These are phyloP conservation scores for Aspergillus eucalypticola DNA, from an alignment of 2,329 filamentous ascomycete genomes.

Conservation along the genomic window DNA sequence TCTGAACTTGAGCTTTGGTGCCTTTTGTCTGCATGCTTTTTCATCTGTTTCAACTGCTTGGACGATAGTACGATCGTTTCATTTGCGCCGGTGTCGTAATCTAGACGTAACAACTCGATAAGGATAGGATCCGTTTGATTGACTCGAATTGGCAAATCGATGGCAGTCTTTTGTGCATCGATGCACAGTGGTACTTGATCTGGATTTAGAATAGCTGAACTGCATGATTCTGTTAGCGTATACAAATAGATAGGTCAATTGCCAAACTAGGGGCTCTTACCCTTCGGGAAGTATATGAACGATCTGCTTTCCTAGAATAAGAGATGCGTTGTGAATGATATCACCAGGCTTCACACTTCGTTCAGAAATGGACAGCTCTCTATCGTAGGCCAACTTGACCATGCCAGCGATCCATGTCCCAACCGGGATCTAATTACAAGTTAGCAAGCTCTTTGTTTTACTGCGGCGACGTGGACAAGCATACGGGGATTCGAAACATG, in stretches of 20 bases:
- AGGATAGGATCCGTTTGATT: slow-evolving; percentile 88
- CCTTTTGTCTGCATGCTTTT: slow-evolving; percentile 67
- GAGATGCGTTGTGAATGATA: slow-evolving; percentile 86
- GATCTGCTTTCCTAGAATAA: slow-evolving; percentile 95
- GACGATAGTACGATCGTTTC: slow-evolving; percentile 76
- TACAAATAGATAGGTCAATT: not conserved
- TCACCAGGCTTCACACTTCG: slow-evolving; percentile 82
- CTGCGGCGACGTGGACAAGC: slow-evolving; percentile 29
- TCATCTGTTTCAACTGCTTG: slow-evolving; percentile 73
- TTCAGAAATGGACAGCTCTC: slow-evolving; percentile 91
- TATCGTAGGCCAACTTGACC: slow-evolving; percentile 82
- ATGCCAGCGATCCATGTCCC: slow-evolving; percentile 71
- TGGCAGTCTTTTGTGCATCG: slow-evolving; percentile 60
- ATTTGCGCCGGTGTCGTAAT: slow-evolving; percentile 76
- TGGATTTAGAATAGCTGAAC: slow-evolving; percentile 84
- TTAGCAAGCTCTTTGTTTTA: slow-evolving; percentile 13
- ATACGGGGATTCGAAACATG: slow-evolving; percentile 85
- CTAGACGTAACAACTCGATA: slow-evolving; percentile 84
- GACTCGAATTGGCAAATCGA: slow-evolving; percentile 79
- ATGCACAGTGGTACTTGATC: slow-evolving; percentile 80
- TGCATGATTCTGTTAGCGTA: slow-evolving; percentile 40
- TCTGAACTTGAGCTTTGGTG: slow-evolving; percentile 50
- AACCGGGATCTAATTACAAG: slow-evolving; percentile 63
- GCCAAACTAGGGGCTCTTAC: slow-evolving; percentile 41
- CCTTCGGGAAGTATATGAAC: slow-evolving; percentile 97